These are phyloP conservation scores for Arctostaphylos glauca DNA, from an alignment of 148 eudicot species.

Conservation along the genomic window DNA sequence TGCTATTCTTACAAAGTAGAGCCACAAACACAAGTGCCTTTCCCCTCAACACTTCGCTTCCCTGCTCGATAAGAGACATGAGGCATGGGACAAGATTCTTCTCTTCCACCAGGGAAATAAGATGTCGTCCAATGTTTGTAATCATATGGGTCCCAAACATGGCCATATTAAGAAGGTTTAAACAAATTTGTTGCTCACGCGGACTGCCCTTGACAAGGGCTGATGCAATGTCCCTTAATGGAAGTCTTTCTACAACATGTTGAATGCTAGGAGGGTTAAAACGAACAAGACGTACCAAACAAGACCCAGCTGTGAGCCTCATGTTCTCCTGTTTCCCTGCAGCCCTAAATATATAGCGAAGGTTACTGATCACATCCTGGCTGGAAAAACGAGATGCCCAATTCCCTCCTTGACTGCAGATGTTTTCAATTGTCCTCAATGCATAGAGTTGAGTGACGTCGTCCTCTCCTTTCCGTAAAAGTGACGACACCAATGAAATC, in stretches of 20 bases:
- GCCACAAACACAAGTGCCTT: slow-evolving; percentile 89
- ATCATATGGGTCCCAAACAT: slow-evolving; percentile 64
- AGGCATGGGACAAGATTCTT: slow-evolving; percentile 79
- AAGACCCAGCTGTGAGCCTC: slow-evolving; percentile 90
- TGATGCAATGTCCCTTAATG: slow-evolving; percentile 68
- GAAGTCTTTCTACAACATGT: slow-evolving; percentile 68
- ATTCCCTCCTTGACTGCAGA: slow-evolving; percentile 84
- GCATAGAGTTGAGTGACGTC: slow-evolving; percentile 94
- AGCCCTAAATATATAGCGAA: slow-evolving; percentile 81
- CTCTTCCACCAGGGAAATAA: slow-evolving; percentile 74
- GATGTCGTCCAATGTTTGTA: slow-evolving; percentile 65
- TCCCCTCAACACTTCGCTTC: slow-evolving; percentile 83
- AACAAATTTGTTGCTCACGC: slow-evolving; percentile 92
- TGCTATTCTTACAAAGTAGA: slow-evolving; percentile 76
- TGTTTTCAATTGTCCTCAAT: slow-evolving; percentile 88
- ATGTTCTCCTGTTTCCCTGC: slow-evolving; percentile 87
- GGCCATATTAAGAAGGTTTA: slow-evolving; percentile 83
- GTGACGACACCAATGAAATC: slow-evolving; percentile 75
- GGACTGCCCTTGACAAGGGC: slow-evolving; percentile 80
- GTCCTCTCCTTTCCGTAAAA: slow-evolving; percentile 92
- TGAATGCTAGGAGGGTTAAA: slow-evolving; percentile 73
- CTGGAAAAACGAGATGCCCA: slow-evolving; percentile 95
- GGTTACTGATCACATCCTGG: slow-evolving; percentile 80
- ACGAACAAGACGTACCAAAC: slow-evolving; percentile 80
- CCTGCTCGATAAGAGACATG: slow-evolving; percentile 82